These are phyloP conservation scores for Polytolypa hystricis DNA, from an alignment of 2,329 filamentous ascomycete genomes.

Conservation along the genomic window DNA sequence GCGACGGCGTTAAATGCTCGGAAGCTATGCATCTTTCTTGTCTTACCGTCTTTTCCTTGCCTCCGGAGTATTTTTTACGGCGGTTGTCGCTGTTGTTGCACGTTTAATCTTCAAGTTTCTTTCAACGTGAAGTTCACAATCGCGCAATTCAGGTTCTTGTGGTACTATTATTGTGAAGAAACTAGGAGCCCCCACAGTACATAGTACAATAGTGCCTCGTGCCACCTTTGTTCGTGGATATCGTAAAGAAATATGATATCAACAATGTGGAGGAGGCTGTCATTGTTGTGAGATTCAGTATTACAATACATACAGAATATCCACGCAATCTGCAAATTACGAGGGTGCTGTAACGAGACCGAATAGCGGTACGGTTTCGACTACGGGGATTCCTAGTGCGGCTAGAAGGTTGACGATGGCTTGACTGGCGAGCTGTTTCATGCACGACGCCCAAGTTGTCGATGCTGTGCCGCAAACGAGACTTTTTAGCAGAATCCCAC, in stretches of 20 bases:
- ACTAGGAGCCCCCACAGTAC: too few species aligned
- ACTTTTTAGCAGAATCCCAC: neutral
- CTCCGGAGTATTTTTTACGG: neutral
- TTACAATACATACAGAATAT: neutral
- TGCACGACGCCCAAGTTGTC: conserved; percentile 6
- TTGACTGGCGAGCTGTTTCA: conserved; percentile 1
- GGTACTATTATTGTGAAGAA: too few species aligned
- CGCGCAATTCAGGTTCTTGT: too few species aligned
- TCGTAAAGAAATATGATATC: neutral
- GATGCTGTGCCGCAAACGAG: conserved; percentile 1
- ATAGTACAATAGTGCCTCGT: too few species aligned
- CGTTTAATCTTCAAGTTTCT: too few species aligned
- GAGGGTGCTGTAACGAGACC: too few species aligned
- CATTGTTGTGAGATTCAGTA: neutral
- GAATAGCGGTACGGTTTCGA: neutral
- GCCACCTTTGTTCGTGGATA: neutral
- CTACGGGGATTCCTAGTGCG: neutral
- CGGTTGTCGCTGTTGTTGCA: too few species aligned
- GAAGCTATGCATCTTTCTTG: neutral
- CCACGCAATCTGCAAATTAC: neutral
- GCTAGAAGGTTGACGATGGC: neutral
- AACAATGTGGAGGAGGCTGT: neutral
- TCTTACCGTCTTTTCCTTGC: neutral
- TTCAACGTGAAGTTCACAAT: too few species aligned
- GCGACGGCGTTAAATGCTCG: neutral